Base-by-base conservation (phyloP, 768 basidiomycete genomes). In the Leucocoprinus leucothites region DNA sequence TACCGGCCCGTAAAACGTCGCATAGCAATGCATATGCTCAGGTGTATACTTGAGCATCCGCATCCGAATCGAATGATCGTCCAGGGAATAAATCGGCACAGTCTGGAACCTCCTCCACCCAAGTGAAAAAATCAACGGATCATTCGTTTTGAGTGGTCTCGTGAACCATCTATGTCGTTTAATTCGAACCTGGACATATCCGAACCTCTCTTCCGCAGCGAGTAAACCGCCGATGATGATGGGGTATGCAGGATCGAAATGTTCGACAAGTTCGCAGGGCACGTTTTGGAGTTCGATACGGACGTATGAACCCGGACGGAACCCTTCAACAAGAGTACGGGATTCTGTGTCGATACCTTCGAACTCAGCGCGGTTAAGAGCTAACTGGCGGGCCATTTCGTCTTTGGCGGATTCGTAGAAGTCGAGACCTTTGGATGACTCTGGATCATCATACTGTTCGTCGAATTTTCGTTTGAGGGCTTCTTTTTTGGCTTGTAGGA, bases 31-130 rank as follows among this genome's bases (percentile, higher is more conserved):
- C 97, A 96, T 98, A 65, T 99, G 97, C 72, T 99, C 97, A 0
- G 97, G 97, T 0, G 97, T 98, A 68, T 99, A 99, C 73, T 99
- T 99, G 74, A 99, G 89, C 88, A 98, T 91, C 34, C 97, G 92
- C 87, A 98, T 97, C 16, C 97, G 90, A 61, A 98, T 96, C 9
- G 90, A 93, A 66, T 97, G 95, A 70, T 99, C 97, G 67, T 99
- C 97, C 19, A 99, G 76, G 18, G 94, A 94, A 71, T 98, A 99
- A 60, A 98, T 88, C 1, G 97, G 97, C 4, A 96, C 76, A 0
- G 84, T 89, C 69, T 99, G 97, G 77, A 98, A 99, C 34, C 97
- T 81, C 47, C 97, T 76, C 97, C 97, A 99, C 16, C 97, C 97
- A n/a, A 98, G 75, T 1, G 94, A 97, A 72, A 98, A 82, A 60